Base-by-base conservation (phyloP, 139 green algal species). In the Micractinium conductrix region DNA sequence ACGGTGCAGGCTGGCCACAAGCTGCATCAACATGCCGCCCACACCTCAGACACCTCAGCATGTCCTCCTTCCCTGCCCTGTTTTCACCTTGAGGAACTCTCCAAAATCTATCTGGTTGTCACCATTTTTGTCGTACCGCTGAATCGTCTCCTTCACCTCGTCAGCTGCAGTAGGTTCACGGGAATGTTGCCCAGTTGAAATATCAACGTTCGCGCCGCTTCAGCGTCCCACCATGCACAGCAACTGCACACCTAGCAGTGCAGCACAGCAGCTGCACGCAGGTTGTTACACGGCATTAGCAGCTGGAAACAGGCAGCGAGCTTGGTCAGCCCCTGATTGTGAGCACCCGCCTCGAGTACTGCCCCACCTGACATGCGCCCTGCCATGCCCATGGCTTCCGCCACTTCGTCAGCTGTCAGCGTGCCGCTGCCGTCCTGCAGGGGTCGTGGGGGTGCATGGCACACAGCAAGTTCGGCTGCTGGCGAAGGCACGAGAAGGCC, bases 101-200 rank as follows among this genome's bases (percentile, higher is more conserved):
- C 45, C 16, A 53, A 89, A 92, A 58, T 92, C 89, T 58, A 92
- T 91, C n/a, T 72, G 65, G 65, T 72, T 72, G 58, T 91, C 84
- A 4, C 87, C 71, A 48, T 92, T 87, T 33, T 55, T 62, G 67
- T 92, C 89, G 33, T 91, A 86, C 45, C 80, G 35, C 50, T 58
- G 60, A 21, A 92, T 81, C 76, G 89, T 67, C 5, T 68, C 40
- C 58, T 76, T 48, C 30, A 83, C 67, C 50, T 91, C 88, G 22
- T 75, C 74, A n/a, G 60, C 65, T 68, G 82, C 50, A 43, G 38
- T 17, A 30, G 2, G 30, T 1, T 37, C 33, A 9, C 4, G 48
- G 74, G 33, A 2, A 69, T 19, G 28, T 8, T 33, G 55, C 16
- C 60, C 33, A 12, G 60, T 10, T 8, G 35, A 9, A 37, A 68